Evolutionary conservation across 768 basidiomycete species (phyloP).

Genomic region (Hirschioporus abietinus): DNA sequence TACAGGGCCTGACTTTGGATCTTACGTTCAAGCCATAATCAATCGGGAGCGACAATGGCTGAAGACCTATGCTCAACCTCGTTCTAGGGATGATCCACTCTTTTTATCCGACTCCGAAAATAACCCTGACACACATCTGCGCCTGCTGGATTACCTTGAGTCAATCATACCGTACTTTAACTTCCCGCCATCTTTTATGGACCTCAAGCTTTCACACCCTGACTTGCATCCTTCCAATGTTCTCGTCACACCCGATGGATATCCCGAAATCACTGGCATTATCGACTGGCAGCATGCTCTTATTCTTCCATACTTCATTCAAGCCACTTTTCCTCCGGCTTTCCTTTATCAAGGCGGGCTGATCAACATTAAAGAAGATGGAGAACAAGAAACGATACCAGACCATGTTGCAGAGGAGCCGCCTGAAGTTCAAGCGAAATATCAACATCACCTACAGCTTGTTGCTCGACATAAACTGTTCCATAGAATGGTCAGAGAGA

Average conservation of each 20-base stretch:
- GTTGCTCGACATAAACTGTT: background rate
- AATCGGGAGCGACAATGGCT: conserved; percentile 1
- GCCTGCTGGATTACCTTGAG: background rate
- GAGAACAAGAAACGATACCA: background rate
- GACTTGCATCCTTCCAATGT: conserved; percentile 16
- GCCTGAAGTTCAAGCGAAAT: background rate
- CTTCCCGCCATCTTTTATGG: background rate
- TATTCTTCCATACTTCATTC: background rate
- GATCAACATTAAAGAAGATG: background rate
- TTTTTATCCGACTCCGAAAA: background rate
- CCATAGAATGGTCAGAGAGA: background rate
- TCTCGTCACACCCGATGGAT: conserved; percentile 9
- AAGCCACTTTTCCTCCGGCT: background rate
- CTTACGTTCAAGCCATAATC: conserved; percentile 2
- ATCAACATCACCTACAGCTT: background rate
- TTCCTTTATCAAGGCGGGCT: background rate
- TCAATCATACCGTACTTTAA: background rate
- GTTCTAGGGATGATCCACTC: background rate
- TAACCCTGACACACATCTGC: background rate
- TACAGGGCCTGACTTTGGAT: conserved; percentile 11
- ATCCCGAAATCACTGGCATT: conserved; percentile 10
- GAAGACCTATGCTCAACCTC: conserved; percentile 1
- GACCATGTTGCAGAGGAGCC: background rate
- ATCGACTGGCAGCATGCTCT: conserved; percentile 17
- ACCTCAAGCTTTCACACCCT: conserved; percentile 16